phyloP scores from a whole-genome alignment of 169 alveolate genomes.

The Toxoplasma gondii region DNA sequence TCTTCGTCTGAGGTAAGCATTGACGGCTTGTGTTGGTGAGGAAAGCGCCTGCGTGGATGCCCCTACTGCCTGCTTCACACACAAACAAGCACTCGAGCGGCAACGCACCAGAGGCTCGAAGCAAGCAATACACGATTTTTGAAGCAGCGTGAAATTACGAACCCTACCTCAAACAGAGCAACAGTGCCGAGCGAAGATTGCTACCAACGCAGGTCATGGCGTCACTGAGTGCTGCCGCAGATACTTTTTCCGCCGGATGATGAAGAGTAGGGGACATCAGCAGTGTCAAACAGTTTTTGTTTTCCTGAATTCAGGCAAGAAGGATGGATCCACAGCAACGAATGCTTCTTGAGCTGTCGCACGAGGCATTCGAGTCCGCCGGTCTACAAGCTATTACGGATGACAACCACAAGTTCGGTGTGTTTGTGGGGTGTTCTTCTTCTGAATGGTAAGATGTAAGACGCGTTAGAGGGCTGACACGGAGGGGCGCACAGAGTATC shows the following conservation, averaged over 20 bases:
- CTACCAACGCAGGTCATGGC: too few relatives aligned
- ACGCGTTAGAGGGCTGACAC: too few relatives aligned
- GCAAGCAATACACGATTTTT: not conserved
- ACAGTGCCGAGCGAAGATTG: too few relatives aligned
- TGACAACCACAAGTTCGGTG: conserved; percentile 65
- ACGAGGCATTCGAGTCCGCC: conserved; percentile 70
- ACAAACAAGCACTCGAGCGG: too few relatives aligned
- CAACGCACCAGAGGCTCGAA: too few relatives aligned
- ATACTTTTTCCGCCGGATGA: too few relatives aligned
- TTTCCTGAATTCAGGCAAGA: conserved; percentile 69
- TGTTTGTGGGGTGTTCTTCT: conserved; percentile 76
- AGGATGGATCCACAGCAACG: conserved; percentile 81
- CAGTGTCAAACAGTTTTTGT: not conserved
- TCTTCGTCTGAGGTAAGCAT: conserved; percentile 71
- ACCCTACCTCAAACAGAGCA: too few relatives aligned
- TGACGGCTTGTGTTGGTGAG: not conserved
- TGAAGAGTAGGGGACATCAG: not conserved
- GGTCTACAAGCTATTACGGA: conserved; percentile 68
- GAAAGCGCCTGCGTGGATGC: not conserved
- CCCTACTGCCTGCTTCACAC: not conserved
- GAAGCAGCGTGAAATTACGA: not conserved
- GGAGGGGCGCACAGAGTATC: too few relatives aligned
- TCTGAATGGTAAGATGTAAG: conserved; percentile 71
- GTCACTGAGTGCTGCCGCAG: too few relatives aligned
- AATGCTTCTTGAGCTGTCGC: conserved; percentile 71